Conservation (phyloP, 768 basidiomycete genomes). For the Megacollybia marginata region DNA sequence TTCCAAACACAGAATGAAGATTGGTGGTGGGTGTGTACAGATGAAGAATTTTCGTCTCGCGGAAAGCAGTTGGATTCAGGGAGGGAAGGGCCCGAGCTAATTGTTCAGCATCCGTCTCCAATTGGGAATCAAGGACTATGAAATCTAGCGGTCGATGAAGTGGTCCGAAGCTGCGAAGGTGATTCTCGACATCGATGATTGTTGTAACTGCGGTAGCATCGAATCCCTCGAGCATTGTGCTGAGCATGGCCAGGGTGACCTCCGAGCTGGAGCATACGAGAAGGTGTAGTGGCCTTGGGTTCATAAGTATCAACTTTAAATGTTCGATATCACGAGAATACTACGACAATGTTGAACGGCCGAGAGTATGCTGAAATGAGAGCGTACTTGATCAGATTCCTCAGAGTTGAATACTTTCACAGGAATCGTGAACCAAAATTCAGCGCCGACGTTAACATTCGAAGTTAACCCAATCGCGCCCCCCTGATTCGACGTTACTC, state of each 20-base stretch:
- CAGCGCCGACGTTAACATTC: constrained; percentile 54
- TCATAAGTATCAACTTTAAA: constrained; percentile 39
- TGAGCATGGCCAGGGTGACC: constrained; percentile 48
- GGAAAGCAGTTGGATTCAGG: constrained; percentile 27
- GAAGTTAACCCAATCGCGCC: constrained; percentile 68
- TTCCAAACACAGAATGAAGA: constrained; percentile 41
- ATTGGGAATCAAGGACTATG: constrained; percentile 61
- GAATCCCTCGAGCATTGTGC: constrained; percentile 51
- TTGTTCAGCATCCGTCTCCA: constrained; percentile 49
- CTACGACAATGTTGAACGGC: constrained; percentile 19
- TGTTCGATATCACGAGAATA: constrained; percentile 37
- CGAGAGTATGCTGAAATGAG: not conserved
- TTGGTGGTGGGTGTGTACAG: constrained; percentile 67
- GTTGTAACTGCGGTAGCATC: constrained; percentile 34
- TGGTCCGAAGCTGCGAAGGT: constrained; percentile 26
- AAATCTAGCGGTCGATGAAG: constrained; percentile 43
- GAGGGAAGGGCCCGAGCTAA: constrained; percentile 43
- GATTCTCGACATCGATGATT: constrained; percentile 37
- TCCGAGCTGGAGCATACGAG: constrained; percentile 54
- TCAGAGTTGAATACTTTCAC: constrained; percentile 48
- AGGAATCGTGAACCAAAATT: constrained; percentile 71
- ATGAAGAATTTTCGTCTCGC: constrained; percentile 60
- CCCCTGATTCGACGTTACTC: no score
- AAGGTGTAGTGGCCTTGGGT: constrained; percentile 38
- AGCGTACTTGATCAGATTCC: constrained; percentile 48